These are phyloP conservation scores for Citropsis articulata DNA, from an alignment of 345 rosid species.

Conservation along the genomic window DNA sequence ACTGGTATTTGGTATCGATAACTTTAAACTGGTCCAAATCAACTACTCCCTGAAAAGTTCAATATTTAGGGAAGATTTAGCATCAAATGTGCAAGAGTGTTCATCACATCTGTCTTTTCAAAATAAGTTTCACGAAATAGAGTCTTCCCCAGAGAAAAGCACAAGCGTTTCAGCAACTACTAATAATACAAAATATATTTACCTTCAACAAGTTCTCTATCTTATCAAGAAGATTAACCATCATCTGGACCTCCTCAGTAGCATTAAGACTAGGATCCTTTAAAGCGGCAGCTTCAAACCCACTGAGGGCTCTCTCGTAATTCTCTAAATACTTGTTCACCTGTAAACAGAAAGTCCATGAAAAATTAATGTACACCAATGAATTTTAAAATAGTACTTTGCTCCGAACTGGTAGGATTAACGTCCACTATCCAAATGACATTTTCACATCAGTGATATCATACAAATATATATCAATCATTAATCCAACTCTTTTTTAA, in stretches of 20 bases:
- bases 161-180: not conserved
- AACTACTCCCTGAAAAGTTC: not conserved
- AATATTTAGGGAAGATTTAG: not conserved
- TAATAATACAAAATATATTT: constrained; percentile 7
- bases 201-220: constrained; percentile 53
- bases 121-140: not conserved
- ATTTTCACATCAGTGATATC: not conserved
- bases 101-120: not conserved
- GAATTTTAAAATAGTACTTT: not conserved
- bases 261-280: constrained; percentile 74
- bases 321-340: constrained; percentile 71
- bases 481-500: not conserved
- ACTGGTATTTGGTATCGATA: not conserved
- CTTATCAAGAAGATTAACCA: constrained; percentile 60
- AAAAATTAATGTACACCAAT: not conserved
- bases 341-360: constrained; percentile 34
- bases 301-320: constrained; percentile 70
- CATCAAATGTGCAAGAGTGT: not conserved
- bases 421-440: not conserved
- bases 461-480: not conserved
- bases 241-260: constrained; percentile 51
- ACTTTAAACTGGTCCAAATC: not conserved
- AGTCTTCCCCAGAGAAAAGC: not conserved
- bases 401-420: not conserved
- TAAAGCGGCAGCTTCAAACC: constrained; percentile 68